Base-by-base conservation (phyloP, 257 asterid genomes). In the Solanum gracilifrons region DNA sequence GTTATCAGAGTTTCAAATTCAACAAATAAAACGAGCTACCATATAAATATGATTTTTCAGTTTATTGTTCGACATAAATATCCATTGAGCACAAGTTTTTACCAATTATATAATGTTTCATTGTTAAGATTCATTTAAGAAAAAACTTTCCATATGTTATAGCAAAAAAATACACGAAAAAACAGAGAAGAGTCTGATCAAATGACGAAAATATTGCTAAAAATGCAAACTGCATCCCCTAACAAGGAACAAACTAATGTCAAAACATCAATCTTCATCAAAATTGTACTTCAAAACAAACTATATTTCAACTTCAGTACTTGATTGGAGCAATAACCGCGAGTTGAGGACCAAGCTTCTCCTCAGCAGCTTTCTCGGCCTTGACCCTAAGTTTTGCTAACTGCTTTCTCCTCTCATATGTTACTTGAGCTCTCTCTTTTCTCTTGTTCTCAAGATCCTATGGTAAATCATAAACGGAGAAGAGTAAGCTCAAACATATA, bases 351-450 rank as follows among this genome's bases (percentile, higher is more conserved):
- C 85, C 85, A 29, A 80, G 85, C 41, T 80, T 80, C 41, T 29
- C 85, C 85, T 80, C 85, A 4, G 85, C 85, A 80, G 41, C 85
- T 48, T 80, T 80, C 85, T 80, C 85, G 0, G 85, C 85, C 69
- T 48, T 80, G 3, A 80, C 41, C 41, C 85, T 29, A 29, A 80
- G 85, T 3, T 80, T 80, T 18, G 85, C 69, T 10, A 80, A 80
- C 37, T 80, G 85, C 68, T 80, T 80, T 80, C 85, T 80, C 85
- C 85, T 80, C 69, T 80, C 85, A 2, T 80, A 80, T 16, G 85
- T 35, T 18, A 46, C 85, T 80, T 80, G 85, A 48, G 85, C 85
- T 48, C 85, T 80, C 39, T 80, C 85, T 41, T 80, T 80, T 29
- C 85, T 82, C 85, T 80, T 80, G 69, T 46, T 80, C 85, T 80